A percentile compares a stretch with the other conserved stretches of the same genome.
phyloP scores from a whole-genome alignment of 2,329 filamentous ascomycete species.

The Fusarium sp. region DNA sequence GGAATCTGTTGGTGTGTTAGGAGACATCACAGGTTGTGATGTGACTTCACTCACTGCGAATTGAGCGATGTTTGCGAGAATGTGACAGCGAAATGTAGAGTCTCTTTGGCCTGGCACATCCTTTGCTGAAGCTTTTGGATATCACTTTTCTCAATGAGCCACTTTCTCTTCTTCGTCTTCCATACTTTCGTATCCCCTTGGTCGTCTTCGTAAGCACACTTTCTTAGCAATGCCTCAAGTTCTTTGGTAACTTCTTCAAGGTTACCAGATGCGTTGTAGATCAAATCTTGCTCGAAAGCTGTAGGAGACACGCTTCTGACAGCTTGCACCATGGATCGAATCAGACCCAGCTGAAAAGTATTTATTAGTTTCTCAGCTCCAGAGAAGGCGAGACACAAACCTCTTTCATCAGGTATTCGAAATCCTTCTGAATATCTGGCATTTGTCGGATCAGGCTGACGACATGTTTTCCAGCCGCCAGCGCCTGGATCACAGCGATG shows the following conservation, averaged over 20 bases:
- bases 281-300: neutral
- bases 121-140: conserved; percentile 24
- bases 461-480: conserved; percentile 19
- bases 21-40: neutral
- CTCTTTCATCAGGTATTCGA: conserved; percentile 19
- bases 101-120: conserved; percentile 3
- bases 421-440: conserved; percentile 25
- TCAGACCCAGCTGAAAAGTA: neutral
- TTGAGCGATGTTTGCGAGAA: neutral
- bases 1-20: neutral
- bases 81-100: conserved; percentile 14
- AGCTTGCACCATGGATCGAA: conserved; percentile 7
- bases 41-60: neutral
- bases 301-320: neutral
- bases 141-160: conserved; percentile 12
- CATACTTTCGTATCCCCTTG: neutral
- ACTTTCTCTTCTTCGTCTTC: conserved; percentile 19
- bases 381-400: neutral
- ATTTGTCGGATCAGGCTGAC: conserved; percentile 14
- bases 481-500: conserved; percentile 22
- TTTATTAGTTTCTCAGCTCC: neutral
- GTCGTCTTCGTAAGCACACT: neutral
- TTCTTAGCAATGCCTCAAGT: conserved; percentile 2
- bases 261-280: neutral
- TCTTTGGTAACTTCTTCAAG: neutral